Percentiles rank a stretch among this genome's conserved stretches.
Evolutionary conservation across 2,329 filamentous ascomycete species (phyloP).

Genomic region (Lizonia empirigonia): DNA sequence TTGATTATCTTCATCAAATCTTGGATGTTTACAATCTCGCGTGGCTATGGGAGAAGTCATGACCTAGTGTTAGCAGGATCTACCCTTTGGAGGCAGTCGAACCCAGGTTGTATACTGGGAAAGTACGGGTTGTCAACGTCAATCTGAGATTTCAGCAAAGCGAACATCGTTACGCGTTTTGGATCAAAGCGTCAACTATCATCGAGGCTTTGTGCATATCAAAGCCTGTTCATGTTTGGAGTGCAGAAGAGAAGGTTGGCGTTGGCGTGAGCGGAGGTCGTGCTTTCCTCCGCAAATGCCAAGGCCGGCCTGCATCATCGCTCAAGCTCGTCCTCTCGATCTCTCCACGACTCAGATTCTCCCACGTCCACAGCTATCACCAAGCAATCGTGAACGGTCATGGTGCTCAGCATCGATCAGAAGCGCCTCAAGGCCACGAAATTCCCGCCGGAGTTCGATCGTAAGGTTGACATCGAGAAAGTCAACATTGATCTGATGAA

Average conservation of each 20-base stretch:
- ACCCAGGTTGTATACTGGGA: background rate
- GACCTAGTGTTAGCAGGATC: background rate
- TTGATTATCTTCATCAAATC: background rate
- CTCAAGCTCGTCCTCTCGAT: conserved; percentile 5
- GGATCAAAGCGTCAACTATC: background rate
- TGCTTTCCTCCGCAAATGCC: conserved; percentile 11
- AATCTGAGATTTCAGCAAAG: background rate
- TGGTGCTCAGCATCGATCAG: conserved; percentile 85
- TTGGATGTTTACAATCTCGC: conserved; percentile 5
- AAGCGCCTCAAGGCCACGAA: conserved; percentile 91
- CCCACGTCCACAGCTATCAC: background rate
- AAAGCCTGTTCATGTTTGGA: background rate
- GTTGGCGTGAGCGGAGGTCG: conserved; percentile 5
- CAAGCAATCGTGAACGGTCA: conserved; percentile 47
- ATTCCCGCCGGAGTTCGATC: conserved; percentile 89
- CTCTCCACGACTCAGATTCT: background rate
- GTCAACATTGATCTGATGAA: conserved; percentile 98
- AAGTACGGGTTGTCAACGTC: background rate
- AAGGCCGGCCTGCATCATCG: conserved; percentile 15
- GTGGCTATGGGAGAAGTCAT: conserved; percentile 15
- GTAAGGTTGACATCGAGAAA: conserved; percentile 96
- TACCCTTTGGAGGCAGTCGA: background rate
- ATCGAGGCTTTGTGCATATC: background rate
- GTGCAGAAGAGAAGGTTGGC: background rate
- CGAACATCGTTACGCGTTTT: background rate